Evolutionary conservation across 176 grass and related monocot species (phyloP), one percentile per base, ranked within the genome.

Genomic region (Urochloa ruziziensis): DNA sequence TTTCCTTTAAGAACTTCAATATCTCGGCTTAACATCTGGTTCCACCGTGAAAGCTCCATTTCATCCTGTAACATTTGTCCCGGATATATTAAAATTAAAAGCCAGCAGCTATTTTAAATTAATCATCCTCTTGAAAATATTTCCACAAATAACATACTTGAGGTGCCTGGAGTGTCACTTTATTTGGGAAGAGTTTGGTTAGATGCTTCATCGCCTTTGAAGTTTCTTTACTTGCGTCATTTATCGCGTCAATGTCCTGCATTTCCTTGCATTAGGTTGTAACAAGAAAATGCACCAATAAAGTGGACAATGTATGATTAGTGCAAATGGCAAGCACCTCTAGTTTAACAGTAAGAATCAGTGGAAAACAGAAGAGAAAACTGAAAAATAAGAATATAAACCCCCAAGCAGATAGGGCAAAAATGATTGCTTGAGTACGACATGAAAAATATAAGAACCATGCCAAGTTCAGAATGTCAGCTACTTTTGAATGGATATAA

Each of bases 161-260:
- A 71, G 96, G 96, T 88, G 86, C 71, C 42, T 96, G 82, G 37
- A 99, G 85, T 5, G 53, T 90, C 81, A 99, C 89, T 86, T 96
- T 99, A 78, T 99, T 96, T 14, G 96, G 96, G 74, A 99, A 99
- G 89, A 99, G 86, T 69, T 95, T 99, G 27, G 80, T 86, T n/a
- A 99, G 85, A 88, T 96, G 93, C 69, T 84, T 94, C 81, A 83
- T 88, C 32, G 80, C 76, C 81, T 99, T 99, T 60, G 85, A 84
- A 72, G 86, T 78, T 62, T 94, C 96, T 89, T 98, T 98, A 56
- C 76, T 92, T 87, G 85, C 94, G 64, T 83, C 89, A 82, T 83
- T 79, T 73, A 56, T 49, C 12, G 77, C 75, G 33, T 77, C 73
- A 18, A 98, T 83, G 80, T 98, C 96, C 96, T 98, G 91, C 58